Percentiles rank a stretch among this genome's conserved stretches.
These are phyloP conservation scores for Dryadomyces quercivorus DNA, from an alignment of 2,329 filamentous ascomycete genomes.

Conservation along the genomic window DNA sequence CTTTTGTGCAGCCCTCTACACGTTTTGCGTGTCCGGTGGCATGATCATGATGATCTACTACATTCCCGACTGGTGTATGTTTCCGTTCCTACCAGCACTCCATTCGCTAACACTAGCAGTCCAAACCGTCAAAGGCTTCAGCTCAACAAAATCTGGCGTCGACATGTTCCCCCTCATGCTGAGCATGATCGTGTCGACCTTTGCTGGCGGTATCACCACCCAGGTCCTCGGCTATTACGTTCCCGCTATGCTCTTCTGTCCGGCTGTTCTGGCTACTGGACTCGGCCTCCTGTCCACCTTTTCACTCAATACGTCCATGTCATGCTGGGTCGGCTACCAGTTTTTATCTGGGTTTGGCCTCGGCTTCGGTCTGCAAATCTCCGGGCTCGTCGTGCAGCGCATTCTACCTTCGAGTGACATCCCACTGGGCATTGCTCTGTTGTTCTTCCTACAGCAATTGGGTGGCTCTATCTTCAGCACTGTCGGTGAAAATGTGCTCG, in stretches of 20 bases:
- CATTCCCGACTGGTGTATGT: conserved; percentile 42
- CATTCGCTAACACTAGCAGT: conserved; percentile 14
- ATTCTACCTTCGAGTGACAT: conserved; percentile 39
- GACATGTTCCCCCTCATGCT: conserved; percentile 45
- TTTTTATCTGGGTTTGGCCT: conserved; percentile 48
- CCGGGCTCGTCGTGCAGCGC: conserved; percentile 43
- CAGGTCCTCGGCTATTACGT: conserved; percentile 48
- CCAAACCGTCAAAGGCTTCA: conserved; percentile 41
- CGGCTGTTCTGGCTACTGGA: conserved; percentile 37
- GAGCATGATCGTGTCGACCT: conserved; percentile 37
- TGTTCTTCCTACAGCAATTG: conserved; percentile 46
- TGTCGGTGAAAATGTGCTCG: conserved; percentile 42
- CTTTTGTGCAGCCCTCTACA: conserved; percentile 31
- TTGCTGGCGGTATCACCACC: conserved; percentile 34
- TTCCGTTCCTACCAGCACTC: background rate
- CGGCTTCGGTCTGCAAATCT: conserved; percentile 46
- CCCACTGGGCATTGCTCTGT: conserved; percentile 41
- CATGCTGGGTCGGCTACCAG: conserved; percentile 48
- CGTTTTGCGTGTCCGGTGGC: conserved; percentile 32
- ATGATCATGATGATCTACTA: conserved; percentile 46
- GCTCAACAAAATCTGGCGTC: conserved; percentile 41
- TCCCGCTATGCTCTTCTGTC: conserved; percentile 40
- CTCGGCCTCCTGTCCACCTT: conserved; percentile 48
- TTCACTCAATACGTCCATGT: conserved; percentile 28
- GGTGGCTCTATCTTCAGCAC: conserved; percentile 47